These are phyloP conservation scores for Paramyrothecium roridum DNA, from an alignment of 2,329 filamentous ascomycete species.

Conservation along the genomic window DNA sequence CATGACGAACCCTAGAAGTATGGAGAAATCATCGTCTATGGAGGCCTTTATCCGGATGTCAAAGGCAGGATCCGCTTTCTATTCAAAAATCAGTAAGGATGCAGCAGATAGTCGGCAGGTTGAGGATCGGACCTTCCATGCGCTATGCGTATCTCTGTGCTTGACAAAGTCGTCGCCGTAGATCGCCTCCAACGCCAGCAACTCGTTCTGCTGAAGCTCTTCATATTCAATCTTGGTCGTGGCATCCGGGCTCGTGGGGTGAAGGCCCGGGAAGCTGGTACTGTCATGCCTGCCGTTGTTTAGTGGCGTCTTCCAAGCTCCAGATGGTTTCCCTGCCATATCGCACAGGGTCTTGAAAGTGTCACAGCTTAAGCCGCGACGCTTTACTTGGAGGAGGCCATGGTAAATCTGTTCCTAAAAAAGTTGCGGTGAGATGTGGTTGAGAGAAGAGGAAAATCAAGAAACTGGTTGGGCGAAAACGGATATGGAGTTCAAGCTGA, in stretches of 20 bases:
- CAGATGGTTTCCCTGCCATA: conserved; percentile 52
- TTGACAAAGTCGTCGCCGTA: conserved; percentile 85
- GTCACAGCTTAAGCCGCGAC: conserved; percentile 54
- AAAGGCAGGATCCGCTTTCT: conserved; percentile 81
- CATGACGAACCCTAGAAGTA: conserved; percentile 74
- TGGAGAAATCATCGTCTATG: conserved; percentile 66
- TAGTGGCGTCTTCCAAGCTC: conserved; percentile 45
- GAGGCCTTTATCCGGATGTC: conserved; percentile 74
- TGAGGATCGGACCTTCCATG: conserved; percentile 71
- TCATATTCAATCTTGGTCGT: conserved; percentile 63
- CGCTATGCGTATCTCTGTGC: conserved; percentile 65
- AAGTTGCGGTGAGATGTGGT: conserved; percentile 2
- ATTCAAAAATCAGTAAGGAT: conserved; percentile 14
- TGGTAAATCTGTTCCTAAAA: conserved; percentile 15
- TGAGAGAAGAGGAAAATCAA: conserved; percentile 7
- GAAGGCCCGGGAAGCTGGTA: conserved; percentile 50
- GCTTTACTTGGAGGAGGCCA: conserved; percentile 47
- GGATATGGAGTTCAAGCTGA: conserved; percentile 9
- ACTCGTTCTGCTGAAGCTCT: conserved; percentile 83
- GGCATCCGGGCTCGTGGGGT: conserved; percentile 36
- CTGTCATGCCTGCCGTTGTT: conserved; percentile 40
- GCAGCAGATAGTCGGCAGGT: conserved; percentile 7
- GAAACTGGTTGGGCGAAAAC: conserved; percentile 6
- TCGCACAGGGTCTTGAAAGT: conserved; percentile 28
- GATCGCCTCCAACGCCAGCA: conserved; percentile 81